Base-by-base conservation (phyloP, 257 asterid genomes). In the Scutellaria barbata region DNA sequence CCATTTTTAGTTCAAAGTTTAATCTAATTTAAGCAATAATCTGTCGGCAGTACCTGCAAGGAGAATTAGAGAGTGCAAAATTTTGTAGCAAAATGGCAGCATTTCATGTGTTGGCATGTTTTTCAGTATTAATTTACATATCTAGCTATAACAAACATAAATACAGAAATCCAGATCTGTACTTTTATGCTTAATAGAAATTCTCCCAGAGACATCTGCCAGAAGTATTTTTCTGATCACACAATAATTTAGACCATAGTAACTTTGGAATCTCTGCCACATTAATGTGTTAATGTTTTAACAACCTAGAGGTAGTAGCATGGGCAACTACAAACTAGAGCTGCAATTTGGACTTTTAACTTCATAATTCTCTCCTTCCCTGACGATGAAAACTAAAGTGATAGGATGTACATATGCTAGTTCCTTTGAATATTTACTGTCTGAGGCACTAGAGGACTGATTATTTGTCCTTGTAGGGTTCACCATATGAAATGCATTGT, bases 1-100 rank as follows among this genome's bases (percentile, higher is more conserved):
- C 47, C 5, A 42, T 7, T 10, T 51, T 33, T 10, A 67, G 8
- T 6, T 16, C 16, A 5, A 6, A 17, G 12, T 35, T 6, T 52
- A 42, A 35, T 67, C 51, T 67, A 67, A 16, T 40, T 40, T 30
- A n/a, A 25, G 72, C 17, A 69, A 41, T 46, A 39, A 14, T 43
- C 45, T 67, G 14, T 50, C 58, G 13, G 16, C 74, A 69, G 3
- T 42, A 42, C 47, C 47, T 42, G 11, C 47, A 42, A 3, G 8
- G 9, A 42, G 35, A 5, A 30, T 30, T 30, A 4, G 35, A 42
- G 11, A 10, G 47, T 8, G 9, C 47, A 42, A 7, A 10, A 42
- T 8, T 42, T 42, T 42, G 47, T 7, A 42, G 11, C 47, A 42
- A 1, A 42, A 10, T 22, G 45, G 65, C 30, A 37, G 18, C 40